Evolutionary conservation across 176 grass and related monocot species (phyloP).

Genomic region (Neostapfia colusana): DNA sequence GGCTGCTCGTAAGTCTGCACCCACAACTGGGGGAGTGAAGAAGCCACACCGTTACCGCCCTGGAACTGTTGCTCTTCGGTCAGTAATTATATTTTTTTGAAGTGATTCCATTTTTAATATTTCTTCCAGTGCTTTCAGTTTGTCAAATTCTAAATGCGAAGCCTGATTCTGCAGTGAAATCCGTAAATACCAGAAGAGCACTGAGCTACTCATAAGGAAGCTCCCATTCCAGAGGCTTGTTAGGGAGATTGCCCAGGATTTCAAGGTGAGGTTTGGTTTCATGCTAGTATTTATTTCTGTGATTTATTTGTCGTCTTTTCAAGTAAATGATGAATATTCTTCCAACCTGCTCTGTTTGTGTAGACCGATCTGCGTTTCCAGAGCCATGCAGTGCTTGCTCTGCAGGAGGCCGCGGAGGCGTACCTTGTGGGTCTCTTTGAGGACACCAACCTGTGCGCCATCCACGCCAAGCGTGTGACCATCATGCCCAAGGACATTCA

Average conservation of each 20-base stretch:
- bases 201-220: slow-evolving; percentile 66
- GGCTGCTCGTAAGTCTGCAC: slow-evolving; percentile 67
- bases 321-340: background rate
- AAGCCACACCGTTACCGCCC: slow-evolving; percentile 76
- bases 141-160: background rate
- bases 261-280: slow-evolving; percentile 44
- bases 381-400: slow-evolving; percentile 61
- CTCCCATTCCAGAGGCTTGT: slow-evolving; percentile 80
- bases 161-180: slow-evolving; percentile 49
- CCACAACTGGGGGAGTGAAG: slow-evolving; percentile 73
- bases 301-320: background rate
- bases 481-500: slow-evolving; percentile 85
- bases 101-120: background rate
- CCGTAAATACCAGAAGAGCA: slow-evolving; percentile 72
- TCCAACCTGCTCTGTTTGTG: slow-evolving; percentile 9
- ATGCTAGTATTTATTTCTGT: background rate
- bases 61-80: slow-evolving; percentile 72
- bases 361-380: slow-evolving; percentile 76
- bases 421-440: slow-evolving; percentile 68
- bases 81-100: background rate
- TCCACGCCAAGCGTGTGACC: slow-evolving; percentile 68
- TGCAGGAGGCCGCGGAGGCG: slow-evolving; percentile 66
- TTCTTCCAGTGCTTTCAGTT: background rate
- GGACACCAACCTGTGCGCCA: slow-evolving; percentile 71
- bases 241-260: slow-evolving; percentile 74